These are phyloP conservation scores for Epichloe gansuensis DNA, from an alignment of 2,329 filamentous ascomycete genomes.

Conservation along the genomic window DNA sequence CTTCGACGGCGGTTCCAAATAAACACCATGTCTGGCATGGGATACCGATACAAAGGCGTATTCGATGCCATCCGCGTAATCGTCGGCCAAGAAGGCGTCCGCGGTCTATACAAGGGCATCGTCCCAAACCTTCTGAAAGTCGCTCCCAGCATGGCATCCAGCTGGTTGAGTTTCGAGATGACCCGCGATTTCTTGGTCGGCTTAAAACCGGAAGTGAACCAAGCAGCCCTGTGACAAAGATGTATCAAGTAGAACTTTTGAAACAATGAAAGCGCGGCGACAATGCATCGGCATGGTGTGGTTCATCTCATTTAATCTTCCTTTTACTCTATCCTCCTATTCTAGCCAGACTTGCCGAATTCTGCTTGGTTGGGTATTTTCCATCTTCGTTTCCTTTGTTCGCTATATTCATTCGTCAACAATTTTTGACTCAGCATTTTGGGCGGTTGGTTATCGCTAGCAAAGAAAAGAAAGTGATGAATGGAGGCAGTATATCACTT, in stretches of 20 bases:
- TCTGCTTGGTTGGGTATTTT: neutral
- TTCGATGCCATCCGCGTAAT: constrained; percentile 75
- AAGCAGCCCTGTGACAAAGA: constrained; percentile 14
- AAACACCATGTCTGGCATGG: constrained; percentile 98
- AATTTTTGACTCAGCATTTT: constrained; percentile 5
- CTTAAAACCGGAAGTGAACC: constrained; percentile 34
- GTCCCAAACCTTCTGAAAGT: constrained; percentile 93
- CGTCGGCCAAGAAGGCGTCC: constrained; percentile 67
- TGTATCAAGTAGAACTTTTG: constrained; percentile 6
- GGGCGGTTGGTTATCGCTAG: constrained; percentile 5
- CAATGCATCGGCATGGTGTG: constrained; percentile 2
- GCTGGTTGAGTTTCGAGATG: constrained; percentile 94
- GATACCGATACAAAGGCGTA: constrained; percentile 86
- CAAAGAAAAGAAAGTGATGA: constrained; percentile 2
- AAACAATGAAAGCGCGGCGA: neutral
- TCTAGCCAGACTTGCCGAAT: neutral
- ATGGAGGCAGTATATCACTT: neutral
- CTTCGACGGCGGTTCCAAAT: constrained; percentile 91
- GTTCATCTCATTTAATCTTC: neutral
- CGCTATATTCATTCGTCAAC: neutral
- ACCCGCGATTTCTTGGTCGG: constrained; percentile 74
- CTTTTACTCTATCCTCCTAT: neutral
- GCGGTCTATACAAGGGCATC: constrained; percentile 90
- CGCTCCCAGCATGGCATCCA: constrained; percentile 95
- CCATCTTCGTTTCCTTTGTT: neutral